phyloP scores from a whole-genome alignment of 495 filamentous ascomycete genomes.

The Xylaria intraflava region DNA sequence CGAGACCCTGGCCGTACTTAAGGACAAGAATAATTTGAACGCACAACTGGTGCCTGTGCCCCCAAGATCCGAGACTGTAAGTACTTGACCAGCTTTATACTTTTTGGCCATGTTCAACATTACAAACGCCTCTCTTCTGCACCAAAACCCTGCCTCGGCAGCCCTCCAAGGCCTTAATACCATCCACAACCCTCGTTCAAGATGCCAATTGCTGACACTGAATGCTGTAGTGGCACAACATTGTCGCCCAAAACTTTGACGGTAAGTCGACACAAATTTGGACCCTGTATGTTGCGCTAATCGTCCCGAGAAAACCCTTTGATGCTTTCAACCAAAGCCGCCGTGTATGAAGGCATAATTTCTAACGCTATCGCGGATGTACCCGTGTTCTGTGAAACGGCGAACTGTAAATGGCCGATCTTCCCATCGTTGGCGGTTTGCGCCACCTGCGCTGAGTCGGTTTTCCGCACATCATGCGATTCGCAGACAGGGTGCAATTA shows the following conservation, averaged over 20 bases:
- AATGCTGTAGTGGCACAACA: conserved; percentile 18
- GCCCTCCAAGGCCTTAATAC: not conserved
- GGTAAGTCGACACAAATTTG: conserved; percentile 6
- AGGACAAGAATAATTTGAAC: conserved; percentile 1
- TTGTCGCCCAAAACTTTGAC: conserved; percentile 14
- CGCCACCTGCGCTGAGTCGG: conserved; percentile 20
- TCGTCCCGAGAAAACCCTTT: conserved; percentile 18
- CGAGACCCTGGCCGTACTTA: conserved; percentile 15
- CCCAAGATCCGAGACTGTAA: conserved; percentile 21
- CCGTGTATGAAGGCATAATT: conserved; percentile 35
- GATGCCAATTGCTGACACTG: not conserved
- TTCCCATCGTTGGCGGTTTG: conserved; percentile 32
- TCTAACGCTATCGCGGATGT: conserved; percentile 17
- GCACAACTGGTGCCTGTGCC: not conserved
- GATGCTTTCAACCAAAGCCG: conserved; percentile 30
- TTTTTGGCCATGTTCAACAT: not conserved
- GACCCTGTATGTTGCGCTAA: conserved; percentile 3
- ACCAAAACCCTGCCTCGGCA: not conserved
- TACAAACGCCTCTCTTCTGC: not conserved
- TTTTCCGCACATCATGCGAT: conserved; percentile 14
- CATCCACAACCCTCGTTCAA: not conserved
- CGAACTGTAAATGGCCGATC: conserved; percentile 32
- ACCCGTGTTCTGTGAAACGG: conserved; percentile 22
- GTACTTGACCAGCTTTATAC: not conserved
- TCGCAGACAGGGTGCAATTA: conserved; percentile 24